These are phyloP conservation scores for Venturia asperata DNA, from an alignment of 2,329 filamentous ascomycete species.

Conservation along the genomic window DNA sequence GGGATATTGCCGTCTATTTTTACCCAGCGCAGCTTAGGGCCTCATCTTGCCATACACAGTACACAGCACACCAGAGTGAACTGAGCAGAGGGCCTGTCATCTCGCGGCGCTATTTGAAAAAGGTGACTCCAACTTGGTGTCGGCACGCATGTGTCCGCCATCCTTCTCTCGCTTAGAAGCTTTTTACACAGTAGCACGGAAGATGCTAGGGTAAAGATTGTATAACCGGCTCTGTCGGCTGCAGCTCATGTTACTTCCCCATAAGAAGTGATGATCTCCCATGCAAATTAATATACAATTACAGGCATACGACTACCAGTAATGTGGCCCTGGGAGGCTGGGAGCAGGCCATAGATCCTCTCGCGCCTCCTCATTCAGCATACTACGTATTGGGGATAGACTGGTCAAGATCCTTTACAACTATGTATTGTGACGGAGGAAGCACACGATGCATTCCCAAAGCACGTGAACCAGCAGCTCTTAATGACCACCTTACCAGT, in stretches of 20 bases:
- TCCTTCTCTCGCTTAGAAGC: background rate
- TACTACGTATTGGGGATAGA: too few relatives aligned
- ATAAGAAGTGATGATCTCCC: background rate
- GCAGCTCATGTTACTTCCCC: background rate
- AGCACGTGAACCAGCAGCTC: background rate
- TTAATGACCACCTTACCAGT: background rate
- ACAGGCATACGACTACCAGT: background rate
- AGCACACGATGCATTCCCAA: background rate
- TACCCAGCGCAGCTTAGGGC: background rate
- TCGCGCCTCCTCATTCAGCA: background rate
- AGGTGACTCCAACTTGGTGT: background rate
- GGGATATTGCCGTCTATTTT: background rate
- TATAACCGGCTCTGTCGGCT: background rate
- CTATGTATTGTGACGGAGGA: background rate
- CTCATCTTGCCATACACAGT: background rate
- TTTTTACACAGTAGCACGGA: background rate
- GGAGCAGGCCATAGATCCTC: background rate
- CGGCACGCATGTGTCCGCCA: background rate
- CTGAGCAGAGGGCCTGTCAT: background rate
- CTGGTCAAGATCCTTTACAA: background rate
- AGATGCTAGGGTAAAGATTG: constrained; percentile 27
- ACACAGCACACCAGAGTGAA: too few relatives aligned
- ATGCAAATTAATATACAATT: background rate
- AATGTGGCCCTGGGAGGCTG: too few relatives aligned
- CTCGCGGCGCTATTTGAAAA: background rate